A percentile compares a stretch with the other conserved stretches of the same genome.
Conservation (phyloP, 2,329 filamentous ascomycete species). For the Sphaceloma murrayae region DNA sequence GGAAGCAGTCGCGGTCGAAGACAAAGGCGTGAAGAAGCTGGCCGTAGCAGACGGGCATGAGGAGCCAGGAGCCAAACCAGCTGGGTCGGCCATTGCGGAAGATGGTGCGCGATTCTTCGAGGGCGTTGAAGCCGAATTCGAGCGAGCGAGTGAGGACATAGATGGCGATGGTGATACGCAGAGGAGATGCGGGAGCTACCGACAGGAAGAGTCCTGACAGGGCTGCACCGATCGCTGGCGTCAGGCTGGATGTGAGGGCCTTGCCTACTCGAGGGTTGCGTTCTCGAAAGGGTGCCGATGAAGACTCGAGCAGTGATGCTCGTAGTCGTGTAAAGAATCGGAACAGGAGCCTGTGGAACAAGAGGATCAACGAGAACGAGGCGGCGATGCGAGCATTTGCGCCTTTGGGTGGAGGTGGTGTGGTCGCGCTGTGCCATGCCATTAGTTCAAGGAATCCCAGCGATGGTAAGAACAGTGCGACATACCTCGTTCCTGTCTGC, state of each 20-base stretch:
- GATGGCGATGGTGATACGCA: slow-evolving; percentile 72
- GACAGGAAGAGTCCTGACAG: slow-evolving; percentile 76
- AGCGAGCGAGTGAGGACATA: slow-evolving; percentile 71
- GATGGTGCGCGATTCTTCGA: slow-evolving; percentile 47
- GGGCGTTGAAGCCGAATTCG: slow-evolving; percentile 77
- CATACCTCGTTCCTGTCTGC: slow-evolving; percentile 4
- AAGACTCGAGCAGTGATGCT: slow-evolving; percentile 62
- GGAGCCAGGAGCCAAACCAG: slow-evolving; percentile 46
- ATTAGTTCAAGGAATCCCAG: neutral
- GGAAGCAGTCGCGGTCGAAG: slow-evolving; percentile 44
- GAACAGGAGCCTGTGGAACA: slow-evolving; percentile 81
- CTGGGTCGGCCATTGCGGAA: slow-evolving; percentile 54
- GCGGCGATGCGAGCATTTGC: slow-evolving; percentile 67
- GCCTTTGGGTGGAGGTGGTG: slow-evolving; percentile 20
- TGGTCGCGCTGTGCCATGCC: neutral
- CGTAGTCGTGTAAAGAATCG: slow-evolving; percentile 79
- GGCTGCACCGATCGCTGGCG: slow-evolving; percentile 83
- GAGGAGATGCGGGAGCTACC: slow-evolving; percentile 59
- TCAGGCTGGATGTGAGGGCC: slow-evolving; percentile 70
- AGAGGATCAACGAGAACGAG: slow-evolving; percentile 73
- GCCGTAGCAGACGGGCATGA: slow-evolving; percentile 42
- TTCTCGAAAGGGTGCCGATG: slow-evolving; percentile 67
- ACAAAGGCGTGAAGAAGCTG: slow-evolving; percentile 44
- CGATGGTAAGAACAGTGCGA: neutral
- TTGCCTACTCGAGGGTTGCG: slow-evolving; percentile 70